Conservation (phyloP, 192 early-diverging fungal genomes). For the Thoreauomyces humboldtii region DNA sequence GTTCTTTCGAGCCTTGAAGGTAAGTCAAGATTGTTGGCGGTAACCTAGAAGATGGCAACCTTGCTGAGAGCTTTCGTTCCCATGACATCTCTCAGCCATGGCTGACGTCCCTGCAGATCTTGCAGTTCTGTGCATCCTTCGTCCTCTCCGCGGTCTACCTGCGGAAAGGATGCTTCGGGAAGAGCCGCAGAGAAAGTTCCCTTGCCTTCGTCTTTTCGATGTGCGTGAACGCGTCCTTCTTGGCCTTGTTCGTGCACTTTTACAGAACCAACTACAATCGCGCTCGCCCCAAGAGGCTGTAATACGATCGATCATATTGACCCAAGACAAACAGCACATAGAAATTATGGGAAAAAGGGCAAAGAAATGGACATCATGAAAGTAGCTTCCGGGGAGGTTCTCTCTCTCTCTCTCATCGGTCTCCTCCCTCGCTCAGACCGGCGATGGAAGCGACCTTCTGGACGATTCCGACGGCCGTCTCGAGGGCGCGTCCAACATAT, state of each 20-base stretch:
- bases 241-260: slow-evolving; percentile 46
- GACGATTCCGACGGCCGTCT: slow-evolving; percentile 4
- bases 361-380: no score
- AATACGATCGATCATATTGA: no score
- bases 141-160: slow-evolving; percentile 37
- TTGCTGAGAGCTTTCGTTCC: background rate
- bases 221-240: slow-evolving; percentile 40
- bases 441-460: background rate
- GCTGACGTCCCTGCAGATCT: slow-evolving; percentile 31
- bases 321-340: no score
- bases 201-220: slow-evolving; percentile 46
- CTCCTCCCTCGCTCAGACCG: background rate
- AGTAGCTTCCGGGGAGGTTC: no score
- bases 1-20: no score
- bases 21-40: no score
- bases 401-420: no score
- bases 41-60: no score
- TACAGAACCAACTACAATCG: slow-evolving; percentile 41
- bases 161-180: slow-evolving; percentile 32
- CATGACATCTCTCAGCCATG: background rate
- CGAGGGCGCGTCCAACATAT: background rate
- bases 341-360: no score
- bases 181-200: no score
- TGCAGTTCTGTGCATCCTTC: slow-evolving; percentile 49
- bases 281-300: no score